Base-by-base conservation (phyloP, 768 basidiomycete species). In the Saitozyma podzolica region DNA sequence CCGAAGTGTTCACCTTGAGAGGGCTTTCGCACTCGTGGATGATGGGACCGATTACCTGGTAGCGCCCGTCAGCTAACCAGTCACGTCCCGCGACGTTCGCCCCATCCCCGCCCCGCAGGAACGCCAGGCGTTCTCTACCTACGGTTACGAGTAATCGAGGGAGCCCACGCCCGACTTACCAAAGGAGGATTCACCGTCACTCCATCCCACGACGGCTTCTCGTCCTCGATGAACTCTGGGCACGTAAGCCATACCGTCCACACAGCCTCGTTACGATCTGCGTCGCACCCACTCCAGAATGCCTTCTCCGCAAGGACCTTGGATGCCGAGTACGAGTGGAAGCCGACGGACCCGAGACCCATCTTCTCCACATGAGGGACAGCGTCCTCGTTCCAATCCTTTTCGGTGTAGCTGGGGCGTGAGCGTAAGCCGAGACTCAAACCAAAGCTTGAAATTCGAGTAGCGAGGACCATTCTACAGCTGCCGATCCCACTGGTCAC, bases 1-100 rank as follows among this genome's bases (percentile, higher is more conserved):
- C 77, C 9, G 77, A 78, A 29, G 78, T 78, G 79, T 83, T 83
- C 58, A 84, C 69, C 48, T 69, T 56, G 39, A 80, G 80, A 40
- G 78, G 74, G 16, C 59, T 66, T 20, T 71, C 70, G 54, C 80
- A 76, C 53, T 82, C 78, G 65, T 83, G 82, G 40, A 82, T 74
- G 54, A 81, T 70, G 3, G 80, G 81, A n/a, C 80, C 80, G 29
- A 77, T 71, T 39, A 80, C 72, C 62, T 29, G 85, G 29, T 29
- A 29, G 29, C 29, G 29, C 29, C 29, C 29, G 5, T 29, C 29
- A 29, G 29, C 29, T 29, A 29, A 29, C 29, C 8, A 11, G 8
- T 9, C 16, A 11, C n/a, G 20, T 19, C 29, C 6, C 13, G n/a
- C 10, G 9, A 8, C 17, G n/a, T 11, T 14, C 8, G 6, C 41